Evolutionary conservation across 2,329 filamentous ascomycete species (phyloP), one percentile per base, ranked within the genome.

Genomic region (Alternaria brassicae): DNA sequence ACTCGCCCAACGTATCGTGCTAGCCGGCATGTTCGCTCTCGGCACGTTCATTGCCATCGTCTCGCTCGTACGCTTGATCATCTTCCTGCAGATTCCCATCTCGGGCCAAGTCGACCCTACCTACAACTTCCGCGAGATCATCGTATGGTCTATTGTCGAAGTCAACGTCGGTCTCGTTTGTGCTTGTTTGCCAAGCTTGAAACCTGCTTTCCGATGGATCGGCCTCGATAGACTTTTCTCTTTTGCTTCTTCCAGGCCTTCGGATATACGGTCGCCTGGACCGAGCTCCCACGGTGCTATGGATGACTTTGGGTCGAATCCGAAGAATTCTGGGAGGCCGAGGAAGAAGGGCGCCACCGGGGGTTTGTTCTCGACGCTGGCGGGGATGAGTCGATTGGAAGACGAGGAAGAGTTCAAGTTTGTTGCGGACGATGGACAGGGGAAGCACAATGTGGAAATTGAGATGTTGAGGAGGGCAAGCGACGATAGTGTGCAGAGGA

Each of bases 121-220:
- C 9, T 72, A 67, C 63, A 70, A 67, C 53, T 72, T 68, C 63
- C 62, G 66, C 47, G 70, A 72, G 23, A 65, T 72, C 56, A 66
- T 69, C 41, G 52, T 70, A 3, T 72, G 70, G 70, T 60, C 53
- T 6, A 56, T 69, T 23, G 66, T 71, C n/a, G 68, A 71, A 41
- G 54, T 69, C 53, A 71, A 71, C 50, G 56, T 71, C 8, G 68
- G 69, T n/a, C 57, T 71, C 19, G 59, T 52, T 1, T 70, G 67
- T 60, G 69, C 65, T 13, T 70, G 69, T 36, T 53, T 72, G 4
- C 68, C 68, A 5, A 62, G 59, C 30, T 47, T 72, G 27, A 65
- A 66, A 32, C 70, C 70, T 2, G 59, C 60, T 1, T 44, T 71
- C 7, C 23, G 53, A 4, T 53, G 65, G 27, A 41, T 71, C 5